Base-by-base conservation (phyloP, 495 filamentous ascomycete species). In the Daldinia loculata region DNA sequence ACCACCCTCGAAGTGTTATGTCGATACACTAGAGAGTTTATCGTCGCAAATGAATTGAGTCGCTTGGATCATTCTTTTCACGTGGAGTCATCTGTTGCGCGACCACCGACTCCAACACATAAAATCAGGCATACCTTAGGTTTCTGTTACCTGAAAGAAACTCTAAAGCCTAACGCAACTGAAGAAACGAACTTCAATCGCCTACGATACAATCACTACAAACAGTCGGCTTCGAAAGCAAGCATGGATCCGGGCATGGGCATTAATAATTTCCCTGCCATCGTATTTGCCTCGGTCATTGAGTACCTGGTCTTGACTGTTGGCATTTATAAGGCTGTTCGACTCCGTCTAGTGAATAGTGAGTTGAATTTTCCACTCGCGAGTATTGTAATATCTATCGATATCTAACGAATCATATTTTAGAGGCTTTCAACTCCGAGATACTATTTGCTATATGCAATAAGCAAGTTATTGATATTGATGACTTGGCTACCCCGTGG, bases 241-340 rank as follows among this genome's bases (percentile, higher is more conserved):
- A 14, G 11, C 26, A 52, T 29, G 12, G 24, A 52, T 3, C 26
- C 24, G 15, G 2, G 11, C 26, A 56, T 56, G 52, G 24, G 22
- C 1, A n/a, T 58, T 27, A 15, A 30, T 6, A 29, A 3, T 2
- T 29, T 63, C 8, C 61, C 61, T 22, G 6, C 8, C 17, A 3
- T 9, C 15, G 26, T 61, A 41, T 67, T 67, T 22, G 15, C 15
- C 9, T 38, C 19, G 14, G 38, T 67, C 22, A 32, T 67, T 5
- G 56, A 67, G 15, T 15, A 61, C 14, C n/a, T 67, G 15, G 65
- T 62, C 4, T 29, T 53, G 2, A 29, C 30, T 41, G 29, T 67
- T 12, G 64, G 64, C 6, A 67, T 67, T 36, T 61, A 52, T n/a
- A 67, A 67, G 17, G 41, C 64, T 15, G 41, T 67, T 39, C 36